These are phyloP conservation scores for Paraurostyla sp. DNA, from an alignment of 73 alveolate species.

Conservation along the genomic window DNA sequence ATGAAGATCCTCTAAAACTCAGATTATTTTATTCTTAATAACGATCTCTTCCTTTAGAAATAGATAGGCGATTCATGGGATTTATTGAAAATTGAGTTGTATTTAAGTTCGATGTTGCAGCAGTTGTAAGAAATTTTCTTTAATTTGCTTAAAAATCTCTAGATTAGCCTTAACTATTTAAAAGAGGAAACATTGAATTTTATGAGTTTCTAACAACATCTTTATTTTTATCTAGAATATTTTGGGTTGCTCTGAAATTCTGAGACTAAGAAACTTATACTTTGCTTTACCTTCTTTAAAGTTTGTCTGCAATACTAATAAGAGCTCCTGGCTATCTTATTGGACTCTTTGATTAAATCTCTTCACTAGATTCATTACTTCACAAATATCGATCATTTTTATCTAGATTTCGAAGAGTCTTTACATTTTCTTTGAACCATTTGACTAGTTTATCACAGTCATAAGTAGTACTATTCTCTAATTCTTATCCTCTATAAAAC, in stretches of 20 bases:
- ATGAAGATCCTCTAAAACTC: not conserved
- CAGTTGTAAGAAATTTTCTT: not conserved
- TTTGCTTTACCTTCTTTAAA: no score
- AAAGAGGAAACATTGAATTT: not conserved
- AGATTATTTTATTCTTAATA: not conserved
- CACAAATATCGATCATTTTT: no score
- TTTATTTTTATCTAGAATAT: not conserved
- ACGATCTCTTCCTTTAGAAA: no score
- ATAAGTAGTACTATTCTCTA: not conserved
- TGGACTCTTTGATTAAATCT: no score
- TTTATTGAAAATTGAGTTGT: not conserved
- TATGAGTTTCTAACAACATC: not conserved
- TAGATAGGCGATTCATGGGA: not conserved
- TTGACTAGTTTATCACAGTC: slow-evolving; percentile 6
- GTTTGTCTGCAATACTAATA: no score
- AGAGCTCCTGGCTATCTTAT: no score
- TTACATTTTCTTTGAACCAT: slow-evolving; percentile 43
- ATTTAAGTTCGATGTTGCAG: not conserved
- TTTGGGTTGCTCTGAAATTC: no score
- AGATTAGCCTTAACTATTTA: not conserved
- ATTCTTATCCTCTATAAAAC: slow-evolving; percentile 32
- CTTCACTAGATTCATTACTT: no score
- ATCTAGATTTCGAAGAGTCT: not conserved
- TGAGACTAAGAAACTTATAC: no score
- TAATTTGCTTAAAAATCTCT: not conserved